These are phyloP conservation scores for Umbellularia californica DNA, from an alignment of 164 flowering plant species.

Conservation along the genomic window DNA sequence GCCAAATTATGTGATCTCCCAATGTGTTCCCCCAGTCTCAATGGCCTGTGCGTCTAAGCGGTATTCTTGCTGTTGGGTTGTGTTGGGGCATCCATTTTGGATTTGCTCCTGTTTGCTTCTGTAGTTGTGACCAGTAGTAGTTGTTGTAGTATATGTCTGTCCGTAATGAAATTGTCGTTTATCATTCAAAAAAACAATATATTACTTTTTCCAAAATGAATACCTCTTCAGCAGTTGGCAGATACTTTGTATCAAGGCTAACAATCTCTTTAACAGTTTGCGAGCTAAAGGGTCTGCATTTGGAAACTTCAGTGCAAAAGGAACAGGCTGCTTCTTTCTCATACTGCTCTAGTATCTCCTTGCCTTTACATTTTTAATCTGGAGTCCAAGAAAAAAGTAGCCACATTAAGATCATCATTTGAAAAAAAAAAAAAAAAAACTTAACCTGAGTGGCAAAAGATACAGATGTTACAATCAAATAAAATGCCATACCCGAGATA, in stretches of 20 bases:
- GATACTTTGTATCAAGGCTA: slow-evolving; percentile 92
- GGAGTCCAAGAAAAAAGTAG: slow-evolving; percentile 7
- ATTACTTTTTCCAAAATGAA: too few relatives aligned
- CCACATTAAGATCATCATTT: background rate
- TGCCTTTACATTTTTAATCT: slow-evolving; percentile 92
- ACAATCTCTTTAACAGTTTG: slow-evolving; percentile 54
- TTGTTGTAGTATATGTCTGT: slow-evolving; percentile 89
- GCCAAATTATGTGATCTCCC: too few relatives aligned
- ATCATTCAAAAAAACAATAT: slow-evolving; percentile 44
- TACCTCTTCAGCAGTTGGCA: slow-evolving; percentile 96
- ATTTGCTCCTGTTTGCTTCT: too few relatives aligned
- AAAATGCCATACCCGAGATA: slow-evolving; percentile 57
- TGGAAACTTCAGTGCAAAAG: slow-evolving; percentile 75
- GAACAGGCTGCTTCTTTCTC: slow-evolving; percentile 80
- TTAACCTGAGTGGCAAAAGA: too few relatives aligned
- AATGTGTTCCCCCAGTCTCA: too few relatives aligned
- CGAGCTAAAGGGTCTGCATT: slow-evolving; percentile 84
- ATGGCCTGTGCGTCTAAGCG: too few relatives aligned
- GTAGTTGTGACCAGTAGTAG: background rate
- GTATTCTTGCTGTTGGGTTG: too few relatives aligned
- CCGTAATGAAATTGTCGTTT: slow-evolving; percentile 84
- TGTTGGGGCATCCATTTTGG: too few relatives aligned
- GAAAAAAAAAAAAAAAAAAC: background rate
- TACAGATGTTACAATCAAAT: background rate
- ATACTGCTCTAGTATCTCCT: slow-evolving; percentile 77